Evolutionary conservation across 1,284 basidiomycete genomes (phyloP).

Genomic region (Ceratobasidium sp.): DNA sequence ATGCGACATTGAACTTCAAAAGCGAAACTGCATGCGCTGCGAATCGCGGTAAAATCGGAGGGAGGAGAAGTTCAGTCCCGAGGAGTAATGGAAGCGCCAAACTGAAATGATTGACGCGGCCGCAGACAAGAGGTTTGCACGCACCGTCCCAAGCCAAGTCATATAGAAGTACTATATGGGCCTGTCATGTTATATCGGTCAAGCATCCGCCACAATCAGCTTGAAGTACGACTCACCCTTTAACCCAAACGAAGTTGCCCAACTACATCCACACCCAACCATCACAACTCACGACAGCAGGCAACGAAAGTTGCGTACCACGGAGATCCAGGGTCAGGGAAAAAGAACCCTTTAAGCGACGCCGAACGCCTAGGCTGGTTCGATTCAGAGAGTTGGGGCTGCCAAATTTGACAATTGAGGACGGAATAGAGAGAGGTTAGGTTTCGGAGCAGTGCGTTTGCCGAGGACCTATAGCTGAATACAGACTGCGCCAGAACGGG

Average conservation of each 20-base stretch:
- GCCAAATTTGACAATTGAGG: slow-evolving; percentile 61
- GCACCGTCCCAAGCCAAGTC: slow-evolving; percentile 85
- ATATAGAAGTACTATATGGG: slow-evolving; percentile 92
- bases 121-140: slow-evolving; percentile 44
- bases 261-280: slow-evolving; percentile 93
- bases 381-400: slow-evolving; percentile 78
- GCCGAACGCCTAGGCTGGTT: slow-evolving; percentile 95
- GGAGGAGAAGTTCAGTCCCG: slow-evolving; percentile 85
- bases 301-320: slow-evolving; percentile 84
- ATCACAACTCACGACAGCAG: slow-evolving; percentile 82
- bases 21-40: slow-evolving; percentile 86
- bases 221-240: slow-evolving; percentile 67
- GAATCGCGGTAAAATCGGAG: slow-evolving; percentile 86
- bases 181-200: slow-evolving; percentile 56
- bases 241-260: slow-evolving; percentile 93
- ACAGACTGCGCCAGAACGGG: neutral
- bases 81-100: slow-evolving; percentile 91
- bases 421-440: slow-evolving; percentile 67
- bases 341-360: slow-evolving; percentile 97
- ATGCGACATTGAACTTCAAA: slow-evolving; percentile 89
- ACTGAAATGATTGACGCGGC: slow-evolving; percentile 23
- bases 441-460: slow-evolving; percentile 75
- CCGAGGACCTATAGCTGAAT: slow-evolving; percentile 66
- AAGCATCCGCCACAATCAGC: no score
- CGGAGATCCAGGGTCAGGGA: slow-evolving; percentile 90